Conservation (phyloP, 2,329 filamentous ascomycete genomes). For the Neonectria neomacrospora region DNA sequence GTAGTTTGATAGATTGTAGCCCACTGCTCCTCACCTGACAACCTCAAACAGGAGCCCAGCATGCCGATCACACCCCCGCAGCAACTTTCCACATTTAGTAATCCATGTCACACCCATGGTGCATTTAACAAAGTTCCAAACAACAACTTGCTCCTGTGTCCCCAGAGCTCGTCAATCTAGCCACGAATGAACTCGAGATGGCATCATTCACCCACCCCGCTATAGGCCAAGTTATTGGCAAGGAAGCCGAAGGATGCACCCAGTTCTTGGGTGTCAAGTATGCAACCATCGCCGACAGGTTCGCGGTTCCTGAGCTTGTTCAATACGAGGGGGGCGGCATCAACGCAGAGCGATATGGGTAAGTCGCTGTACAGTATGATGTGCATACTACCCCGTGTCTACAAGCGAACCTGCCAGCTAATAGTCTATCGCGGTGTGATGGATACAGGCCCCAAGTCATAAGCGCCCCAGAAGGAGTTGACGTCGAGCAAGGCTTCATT, state of each 20-base stretch:
- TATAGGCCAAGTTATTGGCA: not conserved
- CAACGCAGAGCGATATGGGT: constrained; percentile 11
- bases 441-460: constrained; percentile 14
- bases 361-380: not conserved
- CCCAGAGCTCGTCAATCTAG: not conserved
- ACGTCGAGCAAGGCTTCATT: constrained; percentile 14
- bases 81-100: not conserved
- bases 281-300: constrained; percentile 11
- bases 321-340: constrained; percentile 12
- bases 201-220: not conserved
- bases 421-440: not conserved
- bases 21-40: too few relatives aligned
- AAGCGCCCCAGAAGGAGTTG: not conserved
- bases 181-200: not conserved
- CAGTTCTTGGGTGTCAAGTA: constrained; percentile 27
- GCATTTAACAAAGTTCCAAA: not conserved
- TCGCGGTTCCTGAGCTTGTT: constrained; percentile 8
- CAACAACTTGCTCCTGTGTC: not conserved
- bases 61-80: not conserved
- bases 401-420: not conserved
- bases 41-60: too few relatives aligned
- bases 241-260: not conserved
- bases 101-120: not conserved
- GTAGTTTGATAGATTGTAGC: not conserved
- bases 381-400: too few relatives aligned